Evolutionary conservation across 106 monocot genomes (phyloP), one percentile per base, ranked within the genome.

Genomic region (Phalaenopsis aphrodite): DNA sequence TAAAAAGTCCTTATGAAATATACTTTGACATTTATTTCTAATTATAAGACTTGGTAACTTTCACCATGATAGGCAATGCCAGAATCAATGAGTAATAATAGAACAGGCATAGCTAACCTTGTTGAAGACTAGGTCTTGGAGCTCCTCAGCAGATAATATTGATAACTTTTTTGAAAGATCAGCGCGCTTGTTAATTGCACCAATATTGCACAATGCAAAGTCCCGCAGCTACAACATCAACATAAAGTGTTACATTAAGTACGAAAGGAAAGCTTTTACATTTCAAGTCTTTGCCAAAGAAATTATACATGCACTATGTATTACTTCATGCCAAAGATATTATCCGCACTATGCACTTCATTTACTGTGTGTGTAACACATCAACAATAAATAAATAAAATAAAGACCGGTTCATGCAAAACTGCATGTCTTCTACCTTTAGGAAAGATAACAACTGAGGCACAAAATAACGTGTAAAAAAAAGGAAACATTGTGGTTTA

Each of bases 151-250:
- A 56, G 92, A 86, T 68, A 99, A 82, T 47, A 91, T 56, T 18
- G 88, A 88, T 82, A 99, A 82, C 76, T 93, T 95, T 75, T 95
- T 99, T 41, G 88, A 86, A 69, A 99, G 84, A 90, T 99, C 99
- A 76, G 83, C 81, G 78, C 95, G 91, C 75, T 91, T 99, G 80
- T 99, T 85, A 81, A 95, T 93, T 77, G 95, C 72, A 88, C 95
- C 99, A 88, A 99, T 93, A 79, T 91, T 93, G 41, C 85, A 91
- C 84, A 91, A 66, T 55, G 93, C 85, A 84, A 99, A 89, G 57
- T 95, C 93, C 77, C 80, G 85, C 77, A 99, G 85, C 99, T 99
- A 79, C 18, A 86, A 12, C 15, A 82, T 81, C 10, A 49, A 17
- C 30, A 46, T 41, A 83, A 58, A 46, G 21, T 36, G 16, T 76